Base-by-base conservation (phyloP, 306 rosid genomes). In the Psophocarpus tetragonolobus region DNA sequence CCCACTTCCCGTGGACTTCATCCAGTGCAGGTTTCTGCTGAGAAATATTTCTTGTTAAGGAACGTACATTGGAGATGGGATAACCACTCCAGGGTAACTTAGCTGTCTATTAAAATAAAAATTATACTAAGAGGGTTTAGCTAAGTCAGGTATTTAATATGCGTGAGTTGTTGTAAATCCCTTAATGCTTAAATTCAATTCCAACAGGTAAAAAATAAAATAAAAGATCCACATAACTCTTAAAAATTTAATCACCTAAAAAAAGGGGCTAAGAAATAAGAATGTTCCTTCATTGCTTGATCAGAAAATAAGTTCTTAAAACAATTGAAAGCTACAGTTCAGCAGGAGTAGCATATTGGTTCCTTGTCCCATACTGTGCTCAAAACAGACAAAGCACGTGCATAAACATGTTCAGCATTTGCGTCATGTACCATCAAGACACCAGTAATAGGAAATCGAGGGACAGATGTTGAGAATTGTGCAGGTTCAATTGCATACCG, bases 401-500 rank as follows among this genome's bases (percentile, higher is more conserved):
- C 66, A 75, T 38, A 70, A 69, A 32, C 70, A 69, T 68, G 71
- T 80, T 23, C 7, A 14, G 68, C 29, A 42, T 29, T 63, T 18
- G 26, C 21, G 74, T 48, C 48, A 42, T 12, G 53, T 44, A 15
- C 73, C 66, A 57, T 30, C 38, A 8, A 36, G 61, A 81, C 41
- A 74, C 23, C n/a, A 62, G 18, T n/a, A 3, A 50, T 50, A 68
- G 61, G 53, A 50, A 36, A 65, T 54, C 63, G 60, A 71, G 10
- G 72, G 77, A 50, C 42, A 57, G 33, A 74, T 38, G 26, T 29
- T 54, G 41, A 54, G 60, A 73, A 18, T 57, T 84, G 53, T 82
- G 53, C 39, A 78, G 20, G 71, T 72, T 77, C 76, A 29, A 68
- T 35, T 42, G 68, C 89, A 86, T 95, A 96, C 99, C 80, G 96